phyloP scores from a whole-genome alignment of 1,284 basidiomycete species.

The Inonotus hispidus region DNA sequence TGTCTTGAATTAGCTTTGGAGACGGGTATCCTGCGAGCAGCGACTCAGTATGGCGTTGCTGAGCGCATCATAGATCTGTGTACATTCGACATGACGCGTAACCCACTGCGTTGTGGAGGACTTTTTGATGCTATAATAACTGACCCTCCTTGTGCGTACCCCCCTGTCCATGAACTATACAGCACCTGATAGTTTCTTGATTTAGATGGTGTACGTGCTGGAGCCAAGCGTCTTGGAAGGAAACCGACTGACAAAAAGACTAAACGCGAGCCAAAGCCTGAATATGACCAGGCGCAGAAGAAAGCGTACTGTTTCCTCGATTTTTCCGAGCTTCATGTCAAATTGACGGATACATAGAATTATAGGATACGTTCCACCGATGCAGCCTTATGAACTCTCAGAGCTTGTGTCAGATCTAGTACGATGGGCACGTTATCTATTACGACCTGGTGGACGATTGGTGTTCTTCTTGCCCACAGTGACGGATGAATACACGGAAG shows the following conservation, averaged over 20 bases:
- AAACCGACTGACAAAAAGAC: slow-evolving; percentile 41
- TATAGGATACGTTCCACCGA: slow-evolving; percentile 79
- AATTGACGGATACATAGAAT: slow-evolving; percentile 31
- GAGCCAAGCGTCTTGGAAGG: slow-evolving; percentile 90
- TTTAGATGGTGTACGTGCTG: slow-evolving; percentile 90
- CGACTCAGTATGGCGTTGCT: slow-evolving; percentile 79
- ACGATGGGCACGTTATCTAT: slow-evolving; percentile 74
- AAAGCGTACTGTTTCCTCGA: slow-evolving; percentile 35
- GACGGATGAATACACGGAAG: slow-evolving; percentile 82
- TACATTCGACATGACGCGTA: slow-evolving; percentile 86
- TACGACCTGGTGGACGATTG: slow-evolving; percentile 83
- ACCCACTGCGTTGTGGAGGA: slow-evolving; percentile 85
- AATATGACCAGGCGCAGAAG: slow-evolving; percentile 34
- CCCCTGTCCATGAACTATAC: slow-evolving; percentile 3
- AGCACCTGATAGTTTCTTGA: background rate
- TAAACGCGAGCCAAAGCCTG: slow-evolving; percentile 3
- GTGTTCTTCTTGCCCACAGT: slow-evolving; percentile 96
- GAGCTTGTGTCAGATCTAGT: slow-evolving; percentile 81
- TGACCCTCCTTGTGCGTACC: slow-evolving; percentile 80
- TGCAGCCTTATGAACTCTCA: slow-evolving; percentile 90
- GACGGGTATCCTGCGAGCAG: slow-evolving; percentile 76
- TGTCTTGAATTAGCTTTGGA: slow-evolving; percentile 32
- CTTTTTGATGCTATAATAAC: slow-evolving; percentile 94
- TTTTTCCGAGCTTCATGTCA: background rate
- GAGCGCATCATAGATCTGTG: slow-evolving; percentile 78